Evolutionary conservation across 2,329 filamentous ascomycete species (phyloP).

Genomic region (Colletotrichum cuscutae): DNA sequence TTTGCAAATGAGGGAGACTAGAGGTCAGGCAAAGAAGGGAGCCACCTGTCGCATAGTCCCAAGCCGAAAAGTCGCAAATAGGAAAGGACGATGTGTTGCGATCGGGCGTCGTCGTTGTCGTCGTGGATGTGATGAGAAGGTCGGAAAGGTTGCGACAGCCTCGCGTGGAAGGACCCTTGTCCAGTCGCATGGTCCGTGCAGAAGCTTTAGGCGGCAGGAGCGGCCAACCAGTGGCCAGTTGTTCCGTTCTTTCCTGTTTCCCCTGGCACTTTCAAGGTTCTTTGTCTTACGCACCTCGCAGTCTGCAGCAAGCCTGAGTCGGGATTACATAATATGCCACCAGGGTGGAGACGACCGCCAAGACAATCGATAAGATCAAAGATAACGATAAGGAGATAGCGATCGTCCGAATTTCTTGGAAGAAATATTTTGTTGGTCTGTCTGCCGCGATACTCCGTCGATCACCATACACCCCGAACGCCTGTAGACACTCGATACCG

Average conservation of each 20-base stretch:
- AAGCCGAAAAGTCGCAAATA: background rate
- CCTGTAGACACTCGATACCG: conserved; percentile 13
- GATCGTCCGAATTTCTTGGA: conserved; percentile 16
- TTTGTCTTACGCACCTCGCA: background rate
- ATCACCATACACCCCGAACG: conserved; percentile 4
- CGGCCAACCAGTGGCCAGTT: conserved; percentile 31
- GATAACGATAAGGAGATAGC: conserved; percentile 4
- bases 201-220: conserved; percentile 22
- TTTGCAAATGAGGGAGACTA: background rate
- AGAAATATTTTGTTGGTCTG: conserved; percentile 33
- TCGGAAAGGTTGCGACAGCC: conserved; percentile 37
- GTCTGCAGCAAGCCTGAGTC: background rate
- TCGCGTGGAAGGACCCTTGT: conserved; percentile 35
- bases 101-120: conserved; percentile 29
- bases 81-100: conserved; percentile 13
- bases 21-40: background rate
- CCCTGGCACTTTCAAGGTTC: conserved; percentile 8
- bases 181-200: conserved; percentile 26
- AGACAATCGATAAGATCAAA: conserved; percentile 12
- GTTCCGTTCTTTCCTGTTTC: conserved; percentile 26
- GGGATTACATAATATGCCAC: conserved; percentile 3
- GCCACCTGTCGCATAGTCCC: background rate
- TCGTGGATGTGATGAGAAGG: conserved; percentile 25
- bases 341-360: background rate
- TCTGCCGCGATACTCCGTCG: background rate